Conservation (phyloP, 768 basidiomycete species). For the Mycena epipterygia region DNA sequence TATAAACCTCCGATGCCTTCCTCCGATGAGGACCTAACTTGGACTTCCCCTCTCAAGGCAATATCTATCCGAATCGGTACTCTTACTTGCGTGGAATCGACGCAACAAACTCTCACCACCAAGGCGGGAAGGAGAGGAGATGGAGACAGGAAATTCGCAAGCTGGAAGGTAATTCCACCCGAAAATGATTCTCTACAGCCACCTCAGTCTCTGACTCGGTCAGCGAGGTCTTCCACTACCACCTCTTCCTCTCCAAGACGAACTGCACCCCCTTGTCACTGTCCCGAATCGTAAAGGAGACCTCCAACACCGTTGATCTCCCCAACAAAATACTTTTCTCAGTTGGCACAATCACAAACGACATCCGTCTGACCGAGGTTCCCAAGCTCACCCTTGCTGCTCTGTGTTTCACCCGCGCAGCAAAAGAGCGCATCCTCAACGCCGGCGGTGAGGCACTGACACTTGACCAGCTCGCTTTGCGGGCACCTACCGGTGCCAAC, state of each 20-base stretch:
- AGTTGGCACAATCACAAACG: slow-evolving; percentile 96
- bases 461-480: slow-evolving; percentile 95
- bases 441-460: slow-evolving; percentile 96
- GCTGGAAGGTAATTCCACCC: too few species aligned
- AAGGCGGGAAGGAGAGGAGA: too few species aligned
- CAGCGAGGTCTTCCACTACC: slow-evolving; percentile 97
- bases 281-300: slow-evolving; percentile 91
- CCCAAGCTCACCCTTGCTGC: slow-evolving; percentile 96
- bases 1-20: too few species aligned
- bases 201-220: too few species aligned
- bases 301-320: slow-evolving; percentile 71
- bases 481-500: slow-evolving; percentile 95
- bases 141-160: too few species aligned
- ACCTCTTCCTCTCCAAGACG: slow-evolving; percentile 96
- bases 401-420: slow-evolving; percentile 92
- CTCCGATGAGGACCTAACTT: too few species aligned
- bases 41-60: too few species aligned
- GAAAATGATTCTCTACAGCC: too few species aligned
- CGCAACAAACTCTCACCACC: too few species aligned
- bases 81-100: too few species aligned
- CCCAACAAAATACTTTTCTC: slow-evolving; percentile 88
- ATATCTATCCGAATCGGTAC: too few species aligned
- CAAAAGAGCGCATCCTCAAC: slow-evolving; percentile 94
- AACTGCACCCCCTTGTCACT: slow-evolving; percentile 98
- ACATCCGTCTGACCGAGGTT: slow-evolving; percentile 85